Evolutionary conservation across 192 early-diverging fungal species (phyloP), one percentile per base, ranked within the genome.

Genomic region (Coemansia sp.): DNA sequence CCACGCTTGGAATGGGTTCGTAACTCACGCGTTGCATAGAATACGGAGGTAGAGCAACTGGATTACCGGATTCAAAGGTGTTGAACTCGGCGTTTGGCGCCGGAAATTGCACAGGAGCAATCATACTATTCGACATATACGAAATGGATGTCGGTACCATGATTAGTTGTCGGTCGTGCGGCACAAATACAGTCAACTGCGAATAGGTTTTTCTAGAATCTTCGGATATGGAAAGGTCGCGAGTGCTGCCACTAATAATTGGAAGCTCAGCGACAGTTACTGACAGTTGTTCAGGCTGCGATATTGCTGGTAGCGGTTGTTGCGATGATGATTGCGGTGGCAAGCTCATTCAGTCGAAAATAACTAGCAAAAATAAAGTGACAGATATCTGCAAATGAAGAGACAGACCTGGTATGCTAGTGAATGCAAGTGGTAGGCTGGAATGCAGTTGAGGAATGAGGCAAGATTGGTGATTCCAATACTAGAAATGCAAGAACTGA

Each of bases 111-210:
- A 70, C 35, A 12, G 56, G 45, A 9, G 51, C 57, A 24, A 70
- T 70, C 29, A 19, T 49, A 19, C 37, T 64, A 32, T 67, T 67
- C 15, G 43, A 22, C 24, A 56, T 48, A 39, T 67, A 23, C 35
- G 65, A 56, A 60, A 67, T 60, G 2, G 61, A 45, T 17, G 25
- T 49, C 7, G 72, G 72, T 23, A 73, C 58, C 65, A 73, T 59
- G 17, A 67, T 60, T 17, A 75, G 43, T 25, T 57, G 72, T 9
- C 62, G 48, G 72, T 75, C 58, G 25, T 58, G 65, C 5, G 72
- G 72, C 2, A 75, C 45, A 4, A 65, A 43, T 29, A 75, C 55
- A 19, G 66, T 65, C n/a, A 60, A 39, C 27, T 27, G 62, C 6
- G 59, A 49, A 37, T 68, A 75, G 0, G 51, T 69, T 17, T 8